Evolutionary conservation across 768 basidiomycete genomes (phyloP).

Genomic region (Calocybe indica): DNA sequence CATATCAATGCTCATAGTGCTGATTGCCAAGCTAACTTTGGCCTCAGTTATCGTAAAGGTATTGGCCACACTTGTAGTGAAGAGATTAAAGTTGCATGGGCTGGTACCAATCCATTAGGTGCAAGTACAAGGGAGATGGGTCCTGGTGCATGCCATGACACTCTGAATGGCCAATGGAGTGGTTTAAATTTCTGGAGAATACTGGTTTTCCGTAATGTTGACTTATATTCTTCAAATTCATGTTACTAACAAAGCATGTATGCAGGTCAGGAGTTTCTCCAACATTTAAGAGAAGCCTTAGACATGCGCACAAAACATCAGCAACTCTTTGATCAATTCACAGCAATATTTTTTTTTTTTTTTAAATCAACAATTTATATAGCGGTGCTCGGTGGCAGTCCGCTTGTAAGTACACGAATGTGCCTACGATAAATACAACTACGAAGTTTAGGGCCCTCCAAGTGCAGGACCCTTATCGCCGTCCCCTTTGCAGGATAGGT

Average conservation of each 20-base stretch:
- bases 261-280: not conserved
- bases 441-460: no score
- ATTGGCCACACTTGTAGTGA: conserved; percentile 24
- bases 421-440: no score
- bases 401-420: no score
- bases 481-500: no score
- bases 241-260: not conserved
- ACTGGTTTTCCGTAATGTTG: conserved; percentile 17
- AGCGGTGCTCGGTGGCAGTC: no score
- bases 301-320: not conserved
- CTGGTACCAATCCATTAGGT: conserved; percentile 21
- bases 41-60: conserved; percentile 21
- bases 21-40: conserved; percentile 21
- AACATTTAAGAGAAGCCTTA: not conserved
- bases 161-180: conserved; percentile 29
- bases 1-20: conserved; percentile 28
- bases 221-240: not conserved
- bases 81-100: conserved; percentile 30
- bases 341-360: no score
- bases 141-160: conserved; percentile 22
- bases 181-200: conserved; percentile 29
- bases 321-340: no score
- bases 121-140: conserved; percentile 31
- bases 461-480: no score
- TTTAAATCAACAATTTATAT: no score